A percentile compares a stretch with the other conserved stretches of the same genome.
phyloP scores from a whole-genome alignment of 257 asterid genomes.

The Solanum ossicruentum region DNA sequence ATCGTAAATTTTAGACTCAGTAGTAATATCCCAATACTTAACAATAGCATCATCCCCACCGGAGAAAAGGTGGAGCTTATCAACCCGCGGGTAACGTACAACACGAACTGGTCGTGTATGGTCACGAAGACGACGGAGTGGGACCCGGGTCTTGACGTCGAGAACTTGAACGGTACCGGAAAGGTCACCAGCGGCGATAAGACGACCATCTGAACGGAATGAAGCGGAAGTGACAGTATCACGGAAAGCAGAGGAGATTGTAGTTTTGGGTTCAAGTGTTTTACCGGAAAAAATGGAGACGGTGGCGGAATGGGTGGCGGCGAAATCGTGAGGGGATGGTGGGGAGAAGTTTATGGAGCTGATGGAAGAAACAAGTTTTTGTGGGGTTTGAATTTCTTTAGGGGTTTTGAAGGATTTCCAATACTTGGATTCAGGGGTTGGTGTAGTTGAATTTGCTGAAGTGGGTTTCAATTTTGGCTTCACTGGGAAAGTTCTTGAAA shows the following conservation, averaged over 20 bases:
- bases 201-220: conserved; percentile 67
- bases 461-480: conserved; percentile 61
- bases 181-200: conserved; percentile 69
- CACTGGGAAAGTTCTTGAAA: conserved; percentile 28
- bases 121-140: conserved; percentile 59
- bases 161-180: conserved; percentile 65
- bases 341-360: conserved; percentile 61
- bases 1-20: conserved; percentile 38
- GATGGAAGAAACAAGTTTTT: conserved; percentile 37
- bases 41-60: conserved; percentile 92
- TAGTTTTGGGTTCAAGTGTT: conserved; percentile 40
- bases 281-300: conserved; percentile 44
- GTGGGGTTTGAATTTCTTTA: conserved; percentile 33
- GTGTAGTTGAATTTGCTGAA: conserved; percentile 26
- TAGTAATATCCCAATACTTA: conserved; percentile 76
- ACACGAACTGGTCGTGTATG: conserved; percentile 59
- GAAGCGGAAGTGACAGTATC: conserved; percentile 52
- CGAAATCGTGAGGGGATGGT: conserved; percentile 62
- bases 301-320: conserved; percentile 73
- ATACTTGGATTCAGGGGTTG: conserved; percentile 66
- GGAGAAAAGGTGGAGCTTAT: conserved; percentile 69
- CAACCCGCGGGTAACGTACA: conserved; percentile 57
- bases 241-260: conserved; percentile 31
- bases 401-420: conserved; percentile 82
- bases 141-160: conserved; percentile 44